These are phyloP conservation scores for Suillus subalutaceus DNA, from an alignment of 768 basidiomycete species.

Conservation along the genomic window DNA sequence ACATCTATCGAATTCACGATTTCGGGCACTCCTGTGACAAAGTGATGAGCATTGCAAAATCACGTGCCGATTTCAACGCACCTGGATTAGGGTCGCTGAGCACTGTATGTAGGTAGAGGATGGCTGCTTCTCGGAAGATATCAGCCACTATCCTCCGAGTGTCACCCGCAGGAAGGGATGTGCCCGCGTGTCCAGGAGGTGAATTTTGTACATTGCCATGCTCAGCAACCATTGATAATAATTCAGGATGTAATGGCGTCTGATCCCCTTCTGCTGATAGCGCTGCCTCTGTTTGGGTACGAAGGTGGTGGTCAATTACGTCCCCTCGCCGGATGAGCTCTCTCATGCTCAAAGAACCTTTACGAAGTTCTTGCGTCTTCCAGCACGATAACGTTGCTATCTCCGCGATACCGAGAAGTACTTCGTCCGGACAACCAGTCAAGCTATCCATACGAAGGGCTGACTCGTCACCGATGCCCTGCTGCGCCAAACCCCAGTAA, in stretches of 20 bases:
- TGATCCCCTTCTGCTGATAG: constrained; percentile 35
- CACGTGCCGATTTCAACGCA: constrained; percentile 35
- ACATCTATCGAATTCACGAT: constrained; percentile 59
- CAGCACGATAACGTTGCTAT: constrained; percentile 73
- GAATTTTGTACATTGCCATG: constrained; percentile 19
- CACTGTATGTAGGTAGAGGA: constrained; percentile 72
- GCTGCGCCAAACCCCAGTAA: constrained; percentile 43
- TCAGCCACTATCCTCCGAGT: constrained; percentile 50
- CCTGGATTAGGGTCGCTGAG: constrained; percentile 72
- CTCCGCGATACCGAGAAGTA: constrained; percentile 75
- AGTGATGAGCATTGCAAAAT: constrained; percentile 9
- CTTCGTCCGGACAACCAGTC: constrained; percentile 80
- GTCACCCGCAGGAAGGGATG: constrained; percentile 39
- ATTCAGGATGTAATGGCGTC: constrained; percentile 44
- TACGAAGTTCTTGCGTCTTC: constrained; percentile 66
- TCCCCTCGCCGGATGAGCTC: constrained; percentile 78
- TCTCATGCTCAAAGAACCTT: constrained; percentile 69
- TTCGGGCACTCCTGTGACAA: constrained; percentile 64
- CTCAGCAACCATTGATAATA: constrained; percentile 20
- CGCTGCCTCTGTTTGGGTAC: constrained; percentile 42
- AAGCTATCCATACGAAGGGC: constrained; percentile 66
- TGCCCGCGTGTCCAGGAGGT: constrained; percentile 33
- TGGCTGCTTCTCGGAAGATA: constrained; percentile 66
- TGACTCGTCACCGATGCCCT: constrained; percentile 38
- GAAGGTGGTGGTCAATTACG: constrained; percentile 67